Percentiles rank a stretch among this genome's conserved stretches.
Conservation (phyloP, 192 early-diverging fungal genomes). For the Rhizophlyctis rosea region DNA sequence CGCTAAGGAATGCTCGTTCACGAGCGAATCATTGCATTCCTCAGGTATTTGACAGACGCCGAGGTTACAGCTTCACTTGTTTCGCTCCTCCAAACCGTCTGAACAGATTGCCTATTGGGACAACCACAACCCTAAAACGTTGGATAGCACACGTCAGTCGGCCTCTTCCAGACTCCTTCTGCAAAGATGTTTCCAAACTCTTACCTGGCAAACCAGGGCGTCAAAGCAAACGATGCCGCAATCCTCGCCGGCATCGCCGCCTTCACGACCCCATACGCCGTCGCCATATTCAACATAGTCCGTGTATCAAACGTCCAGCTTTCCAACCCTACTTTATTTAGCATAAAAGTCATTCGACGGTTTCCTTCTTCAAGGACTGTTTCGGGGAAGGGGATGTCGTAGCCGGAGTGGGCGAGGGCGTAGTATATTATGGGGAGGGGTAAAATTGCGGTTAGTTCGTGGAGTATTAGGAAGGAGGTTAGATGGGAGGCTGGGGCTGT, state of each 20-base stretch:
- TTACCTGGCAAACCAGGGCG: slow-evolving; percentile 57
- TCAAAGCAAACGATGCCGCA: slow-evolving; percentile 37
- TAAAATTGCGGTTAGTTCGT: slow-evolving; percentile 83
- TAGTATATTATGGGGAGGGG: slow-evolving; percentile 77
- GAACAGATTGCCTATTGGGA: too few species aligned
- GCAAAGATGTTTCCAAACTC: too few species aligned
- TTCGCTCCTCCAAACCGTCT: too few species aligned
- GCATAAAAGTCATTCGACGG: slow-evolving; percentile 46
- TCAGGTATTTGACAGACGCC: too few species aligned
- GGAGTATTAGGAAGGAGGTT: slow-evolving; percentile 72
- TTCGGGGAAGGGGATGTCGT: slow-evolving; percentile 68
- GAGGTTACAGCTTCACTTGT: too few species aligned
- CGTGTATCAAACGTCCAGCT: slow-evolving; percentile 4
- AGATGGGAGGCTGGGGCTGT: slow-evolving; percentile 41
- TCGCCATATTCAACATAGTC: slow-evolving; percentile 71
- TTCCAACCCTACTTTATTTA: slow-evolving; percentile 52
- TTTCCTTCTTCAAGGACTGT: slow-evolving; percentile 50
- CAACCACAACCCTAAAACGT: too few species aligned
- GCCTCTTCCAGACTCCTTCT: too few species aligned
- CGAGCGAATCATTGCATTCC: too few species aligned
- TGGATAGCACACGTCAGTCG: too few species aligned
- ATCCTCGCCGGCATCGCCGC: slow-evolving; percentile 65
- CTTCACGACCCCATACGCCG: slow-evolving; percentile 82
- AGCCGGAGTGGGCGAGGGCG: slow-evolving; percentile 46
- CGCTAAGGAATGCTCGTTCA: too few species aligned